Conservation (phyloP, 2,329 filamentous ascomycete species). For the Exophiala aquamarina region DNA sequence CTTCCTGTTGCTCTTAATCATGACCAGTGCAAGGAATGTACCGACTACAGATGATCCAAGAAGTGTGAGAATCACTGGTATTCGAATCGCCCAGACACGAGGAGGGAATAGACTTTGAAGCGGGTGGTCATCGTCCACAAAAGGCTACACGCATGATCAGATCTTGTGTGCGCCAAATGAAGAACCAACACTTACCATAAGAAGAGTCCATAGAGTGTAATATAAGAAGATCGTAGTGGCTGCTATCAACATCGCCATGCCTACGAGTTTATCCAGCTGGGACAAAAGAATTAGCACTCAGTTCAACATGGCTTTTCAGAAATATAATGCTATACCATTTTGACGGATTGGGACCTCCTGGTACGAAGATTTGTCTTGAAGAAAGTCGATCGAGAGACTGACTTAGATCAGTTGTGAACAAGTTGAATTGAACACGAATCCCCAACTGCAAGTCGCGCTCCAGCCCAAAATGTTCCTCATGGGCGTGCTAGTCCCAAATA, state of each 20-base stretch:
- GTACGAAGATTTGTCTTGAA: too few relatives aligned
- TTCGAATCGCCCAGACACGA: constrained; percentile 97
- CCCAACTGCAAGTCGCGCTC: too few relatives aligned
- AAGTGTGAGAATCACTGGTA: constrained; percentile 93
- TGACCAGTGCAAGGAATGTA: constrained; percentile 92
- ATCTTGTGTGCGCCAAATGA: neutral
- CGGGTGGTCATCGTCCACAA: constrained; percentile 91
- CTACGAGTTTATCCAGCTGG: constrained; percentile 86
- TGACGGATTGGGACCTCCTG: too few relatives aligned
- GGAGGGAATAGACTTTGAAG: constrained; percentile 95
- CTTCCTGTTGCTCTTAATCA: constrained; percentile 98
- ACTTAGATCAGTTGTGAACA: too few relatives aligned
- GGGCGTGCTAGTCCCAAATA: too few relatives aligned
- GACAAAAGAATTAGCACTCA: neutral
- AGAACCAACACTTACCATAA: constrained; percentile 72
- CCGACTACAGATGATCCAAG: constrained; percentile 91
- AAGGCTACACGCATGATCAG: constrained; percentile 63
- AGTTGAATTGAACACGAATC: too few relatives aligned
- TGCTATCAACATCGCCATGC: constrained; percentile 73
- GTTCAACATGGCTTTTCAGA: too few relatives aligned
- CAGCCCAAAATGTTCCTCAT: too few relatives aligned
- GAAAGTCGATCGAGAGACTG: too few relatives aligned
- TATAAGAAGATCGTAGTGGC: constrained; percentile 77
- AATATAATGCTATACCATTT: too few relatives aligned
- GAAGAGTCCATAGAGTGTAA: constrained; percentile 95